Percentiles rank a stretch among this genome's conserved stretches.
Conservation (phyloP, 495 filamentous ascomycete genomes). For the Daldinia concentrica region DNA sequence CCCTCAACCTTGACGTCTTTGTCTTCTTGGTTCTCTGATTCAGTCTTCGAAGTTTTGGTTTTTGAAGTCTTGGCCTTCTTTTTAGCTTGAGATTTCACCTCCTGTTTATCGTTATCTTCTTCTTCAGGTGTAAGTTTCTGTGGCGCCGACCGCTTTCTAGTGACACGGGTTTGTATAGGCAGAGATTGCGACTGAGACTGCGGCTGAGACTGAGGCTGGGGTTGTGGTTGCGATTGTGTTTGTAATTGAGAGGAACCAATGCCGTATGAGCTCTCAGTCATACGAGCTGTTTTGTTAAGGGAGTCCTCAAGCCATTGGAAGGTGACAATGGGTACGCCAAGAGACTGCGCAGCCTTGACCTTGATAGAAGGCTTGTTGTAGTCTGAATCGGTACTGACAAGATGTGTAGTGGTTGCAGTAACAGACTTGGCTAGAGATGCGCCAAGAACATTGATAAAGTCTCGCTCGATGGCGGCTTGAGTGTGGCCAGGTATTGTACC, state of each 20-base stretch:
- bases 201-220: conserved; percentile 27
- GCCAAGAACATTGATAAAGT: conserved; percentile 59
- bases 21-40: conserved; percentile 29
- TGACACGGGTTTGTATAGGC: conserved; percentile 30
- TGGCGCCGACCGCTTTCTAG: conserved; percentile 39
- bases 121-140: conserved; percentile 36
- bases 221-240: conserved; percentile 27
- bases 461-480: conserved; percentile 57
- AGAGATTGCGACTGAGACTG: conserved; percentile 3
- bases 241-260: conserved; percentile 2
- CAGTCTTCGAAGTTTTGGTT: conserved; percentile 48
- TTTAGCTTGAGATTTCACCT: conserved; percentile 3
- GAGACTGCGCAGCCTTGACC: conserved; percentile 61
- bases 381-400: conserved; percentile 65
- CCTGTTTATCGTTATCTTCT: conserved; percentile 25
- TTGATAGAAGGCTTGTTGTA: conserved; percentile 57
- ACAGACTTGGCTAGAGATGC: conserved; percentile 59
- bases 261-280: conserved; percentile 55
- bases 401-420: conserved; percentile 63
- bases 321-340: conserved; percentile 65
- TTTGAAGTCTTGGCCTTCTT: conserved; percentile 51
- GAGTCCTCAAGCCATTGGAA: conserved; percentile 71
- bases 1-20: conserved; percentile 28
- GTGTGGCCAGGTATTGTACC: conserved; percentile 66
- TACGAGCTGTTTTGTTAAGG: conserved; percentile 51